A percentile compares a stretch with the other conserved stretches of the same genome.
These are phyloP conservation scores for Microdochium trichocladiopsis DNA, from an alignment of 2,329 filamentous ascomycete genomes.

Conservation along the genomic window DNA sequence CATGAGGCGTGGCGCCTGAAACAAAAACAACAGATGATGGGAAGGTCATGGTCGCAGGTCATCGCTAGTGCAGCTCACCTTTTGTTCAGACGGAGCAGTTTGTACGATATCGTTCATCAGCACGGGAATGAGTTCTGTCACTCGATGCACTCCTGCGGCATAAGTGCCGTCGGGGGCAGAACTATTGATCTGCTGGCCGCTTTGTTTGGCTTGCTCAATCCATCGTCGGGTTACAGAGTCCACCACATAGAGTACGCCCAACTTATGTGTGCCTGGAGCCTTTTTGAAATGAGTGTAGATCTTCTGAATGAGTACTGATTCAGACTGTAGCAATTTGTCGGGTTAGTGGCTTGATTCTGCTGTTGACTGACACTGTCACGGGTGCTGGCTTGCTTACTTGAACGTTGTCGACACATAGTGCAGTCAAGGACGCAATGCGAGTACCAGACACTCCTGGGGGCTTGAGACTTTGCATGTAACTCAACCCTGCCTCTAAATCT, in stretches of 20 bases:
- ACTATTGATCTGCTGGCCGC: constrained; percentile 74
- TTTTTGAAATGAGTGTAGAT: constrained; percentile 97
- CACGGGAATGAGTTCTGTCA: constrained; percentile 87
- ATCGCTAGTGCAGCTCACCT: constrained; percentile 52
- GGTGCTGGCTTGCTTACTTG: constrained; percentile 57
- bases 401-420: constrained; percentile 81
- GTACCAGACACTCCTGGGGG: constrained; percentile 90
- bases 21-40: constrained; percentile 1
- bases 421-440: constrained; percentile 81
- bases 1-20: too few species aligned
- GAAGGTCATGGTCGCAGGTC: not conserved
- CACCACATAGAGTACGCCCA: constrained; percentile 99
- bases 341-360: constrained; percentile 12
- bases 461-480: constrained; percentile 86
- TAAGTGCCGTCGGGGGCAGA: constrained; percentile 85
- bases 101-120: constrained; percentile 94
- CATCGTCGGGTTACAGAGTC: constrained; percentile 99
- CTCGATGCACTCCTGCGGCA: constrained; percentile 90
- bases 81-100: constrained; percentile 86
- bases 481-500: constrained; percentile 83
- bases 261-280: constrained; percentile 88
- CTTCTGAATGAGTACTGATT: constrained; percentile 91
- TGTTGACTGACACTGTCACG: not conserved
- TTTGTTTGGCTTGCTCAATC: constrained; percentile 88
- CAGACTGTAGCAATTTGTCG: constrained; percentile 54